Percentiles rank a stretch among this genome's conserved stretches.
These are phyloP conservation scores for Scenedesmus sp. DNA, from an alignment of 163 green algal genomes.

Conservation along the genomic window DNA sequence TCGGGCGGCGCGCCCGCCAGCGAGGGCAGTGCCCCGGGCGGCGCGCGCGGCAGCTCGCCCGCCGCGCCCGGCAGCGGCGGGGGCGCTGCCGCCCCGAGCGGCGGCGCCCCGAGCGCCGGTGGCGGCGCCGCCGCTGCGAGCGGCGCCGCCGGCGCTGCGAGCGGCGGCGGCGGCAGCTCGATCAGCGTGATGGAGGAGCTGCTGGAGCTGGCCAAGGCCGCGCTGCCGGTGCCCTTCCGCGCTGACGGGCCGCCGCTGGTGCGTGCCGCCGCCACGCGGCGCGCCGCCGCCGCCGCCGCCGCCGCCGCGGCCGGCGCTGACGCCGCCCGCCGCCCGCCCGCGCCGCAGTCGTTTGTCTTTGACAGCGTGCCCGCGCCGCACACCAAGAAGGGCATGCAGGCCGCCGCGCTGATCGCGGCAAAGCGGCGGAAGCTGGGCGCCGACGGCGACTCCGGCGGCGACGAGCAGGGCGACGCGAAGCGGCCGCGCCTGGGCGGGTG, in stretches of 20 bases:
- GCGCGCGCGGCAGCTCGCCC: background rate
- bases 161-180: constrained; percentile 2
- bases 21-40: background rate
- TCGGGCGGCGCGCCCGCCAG: background rate
- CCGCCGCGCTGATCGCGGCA: constrained; percentile 29
- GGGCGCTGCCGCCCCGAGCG: constrained; percentile 11
- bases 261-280: no score
- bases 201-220: constrained; percentile 60
- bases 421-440: constrained; percentile 34
- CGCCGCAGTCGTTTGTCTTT: constrained; percentile 47
- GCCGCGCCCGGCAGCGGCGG: background rate
- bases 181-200: constrained; percentile 13
- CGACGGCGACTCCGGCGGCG: background rate
- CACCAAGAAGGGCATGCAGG: constrained; percentile 44
- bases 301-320: background rate
- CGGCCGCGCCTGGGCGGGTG: constrained; percentile 3
- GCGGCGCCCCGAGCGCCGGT: background rate
- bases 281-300: background rate
- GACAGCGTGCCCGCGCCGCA: constrained; percentile 44
- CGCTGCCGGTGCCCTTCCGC: constrained; percentile 63
- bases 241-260: constrained; percentile 77
- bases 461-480: constrained; percentile 25
- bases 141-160: background rate
- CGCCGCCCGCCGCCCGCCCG: background rate
- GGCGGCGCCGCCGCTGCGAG: constrained; percentile 13